phyloP scores from a whole-genome alignment of 768 basidiomycete genomes.

The Tylopilus rubrobrunneus region DNA sequence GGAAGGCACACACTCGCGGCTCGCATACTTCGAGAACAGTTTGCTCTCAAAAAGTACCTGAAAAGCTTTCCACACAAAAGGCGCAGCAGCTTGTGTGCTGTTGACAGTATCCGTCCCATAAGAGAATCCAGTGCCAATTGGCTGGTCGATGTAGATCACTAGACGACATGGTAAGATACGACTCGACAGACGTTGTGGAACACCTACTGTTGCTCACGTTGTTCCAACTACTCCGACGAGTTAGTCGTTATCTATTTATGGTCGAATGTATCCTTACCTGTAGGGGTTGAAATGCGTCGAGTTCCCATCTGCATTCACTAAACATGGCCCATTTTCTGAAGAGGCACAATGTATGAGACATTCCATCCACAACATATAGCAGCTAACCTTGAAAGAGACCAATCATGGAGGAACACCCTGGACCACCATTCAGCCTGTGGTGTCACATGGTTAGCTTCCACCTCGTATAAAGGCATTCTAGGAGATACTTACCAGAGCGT shows the following conservation, averaged over 20 bases:
- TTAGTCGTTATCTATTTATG: background rate
- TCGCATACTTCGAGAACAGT: conserved; percentile 47
- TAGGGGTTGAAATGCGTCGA: conserved; percentile 57
- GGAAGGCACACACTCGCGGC: conserved; percentile 43
- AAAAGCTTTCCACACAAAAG: conserved; percentile 58
- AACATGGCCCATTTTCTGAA: conserved; percentile 61
- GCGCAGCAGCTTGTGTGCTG: conserved; percentile 46
- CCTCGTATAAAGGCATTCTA: too few species aligned
- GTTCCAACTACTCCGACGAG: conserved; percentile 51
- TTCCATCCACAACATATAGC: background rate
- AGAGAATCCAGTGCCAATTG: conserved; percentile 64
- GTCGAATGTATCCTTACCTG: conserved; percentile 36
- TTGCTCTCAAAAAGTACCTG: conserved; percentile 59
- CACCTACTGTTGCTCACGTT: conserved; percentile 55
- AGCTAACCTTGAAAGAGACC: conserved; percentile 59
- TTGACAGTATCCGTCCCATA: conserved; percentile 56
- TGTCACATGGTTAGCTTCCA: background rate
- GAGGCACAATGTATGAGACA: background rate
- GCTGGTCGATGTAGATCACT: conserved; percentile 74
- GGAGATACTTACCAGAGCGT: conserved; percentile 49
- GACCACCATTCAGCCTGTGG: conserved; percentile 54
- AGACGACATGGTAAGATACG: background rate
- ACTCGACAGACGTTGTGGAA: too few species aligned
- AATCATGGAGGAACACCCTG: conserved; percentile 61
- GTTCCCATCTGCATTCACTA: conserved; percentile 46